phyloP scores from a whole-genome alignment of 2,329 filamentous ascomycete species.

The Plenodomus biglobosus region DNA sequence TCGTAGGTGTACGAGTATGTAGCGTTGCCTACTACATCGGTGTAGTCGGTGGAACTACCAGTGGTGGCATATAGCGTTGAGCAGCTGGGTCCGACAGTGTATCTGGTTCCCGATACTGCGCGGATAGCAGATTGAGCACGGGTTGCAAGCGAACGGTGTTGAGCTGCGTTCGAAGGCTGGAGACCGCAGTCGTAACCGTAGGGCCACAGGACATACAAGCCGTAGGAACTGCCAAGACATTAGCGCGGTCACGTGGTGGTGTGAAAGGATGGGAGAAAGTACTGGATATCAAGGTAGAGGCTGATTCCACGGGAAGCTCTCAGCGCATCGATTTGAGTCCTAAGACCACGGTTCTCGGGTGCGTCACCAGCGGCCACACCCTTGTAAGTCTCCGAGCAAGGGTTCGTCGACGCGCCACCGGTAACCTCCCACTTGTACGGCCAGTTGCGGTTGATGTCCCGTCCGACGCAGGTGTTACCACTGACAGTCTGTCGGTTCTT shows the following conservation, averaged over 20 bases:
- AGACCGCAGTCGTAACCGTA: conserved; percentile 62
- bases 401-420: conserved; percentile 40
- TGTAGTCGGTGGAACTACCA: conserved; percentile 49
- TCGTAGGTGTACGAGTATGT: conserved; percentile 53
- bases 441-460: conserved; percentile 47
- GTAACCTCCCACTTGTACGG: conserved; percentile 41
- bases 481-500: conserved; percentile 43
- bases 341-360: conserved; percentile 46
- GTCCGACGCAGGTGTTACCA: conserved; percentile 37
- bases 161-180: conserved; percentile 50
- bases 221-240: conserved; percentile 9
- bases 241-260: not conserved
- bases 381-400: conserved; percentile 44
- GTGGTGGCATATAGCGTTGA: conserved; percentile 61
- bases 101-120: conserved; percentile 53
- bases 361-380: conserved; percentile 36
- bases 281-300: conserved; percentile 66
- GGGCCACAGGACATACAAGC: conserved; percentile 46
- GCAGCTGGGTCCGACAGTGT: conserved; percentile 56
- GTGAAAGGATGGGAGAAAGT: conserved; percentile 43
- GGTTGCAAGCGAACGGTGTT: conserved; percentile 54
- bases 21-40: conserved; percentile 45
- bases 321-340: conserved; percentile 46
- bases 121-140: conserved; percentile 55
- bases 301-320: conserved; percentile 53